Conservation (phyloP, 805 yeast genomes). For the Kuraishia hungarica region DNA sequence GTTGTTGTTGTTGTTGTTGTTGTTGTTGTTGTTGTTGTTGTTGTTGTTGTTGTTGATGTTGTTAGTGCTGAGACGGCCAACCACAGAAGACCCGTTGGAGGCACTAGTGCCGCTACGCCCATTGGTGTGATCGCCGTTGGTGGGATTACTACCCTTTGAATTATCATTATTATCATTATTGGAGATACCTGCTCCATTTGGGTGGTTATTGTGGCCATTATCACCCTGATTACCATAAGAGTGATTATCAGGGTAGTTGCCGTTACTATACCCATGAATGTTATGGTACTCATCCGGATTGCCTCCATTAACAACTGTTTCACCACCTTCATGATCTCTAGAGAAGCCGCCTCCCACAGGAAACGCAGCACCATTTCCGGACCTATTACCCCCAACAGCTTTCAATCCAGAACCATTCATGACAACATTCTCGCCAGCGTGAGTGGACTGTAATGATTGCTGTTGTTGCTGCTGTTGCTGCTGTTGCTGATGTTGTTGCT, state of each 20-base stretch:
- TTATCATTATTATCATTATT: no score
- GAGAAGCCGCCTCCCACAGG: background rate
- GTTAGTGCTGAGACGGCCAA: background rate
- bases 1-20: constrained; percentile 5
- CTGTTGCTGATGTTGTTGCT: constrained; percentile 4
- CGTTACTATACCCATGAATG: constrained; percentile 4
- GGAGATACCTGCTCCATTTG: no score
- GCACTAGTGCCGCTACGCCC: background rate
- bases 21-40: constrained; percentile 6
- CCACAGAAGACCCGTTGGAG: background rate
- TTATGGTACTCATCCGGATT: background rate
- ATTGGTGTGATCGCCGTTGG: background rate
- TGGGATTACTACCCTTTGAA: background rate
- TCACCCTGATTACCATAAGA: background rate
- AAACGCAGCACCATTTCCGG: background rate
- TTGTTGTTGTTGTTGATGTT: background rate
- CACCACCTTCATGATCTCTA: background rate
- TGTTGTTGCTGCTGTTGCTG: no score
- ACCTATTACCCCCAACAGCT: background rate
- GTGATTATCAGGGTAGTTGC: constrained; percentile 3
- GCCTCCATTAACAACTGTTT: background rate
- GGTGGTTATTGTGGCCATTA: no score
- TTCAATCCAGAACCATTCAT: background rate
- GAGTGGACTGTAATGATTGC: background rate
- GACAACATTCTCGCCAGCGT: constrained; percentile 1